Evolutionary conservation across 495 filamentous ascomycete genomes (phyloP), one percentile per base, ranked within the genome.

Genomic region (Opeltia flavorubescens): DNA sequence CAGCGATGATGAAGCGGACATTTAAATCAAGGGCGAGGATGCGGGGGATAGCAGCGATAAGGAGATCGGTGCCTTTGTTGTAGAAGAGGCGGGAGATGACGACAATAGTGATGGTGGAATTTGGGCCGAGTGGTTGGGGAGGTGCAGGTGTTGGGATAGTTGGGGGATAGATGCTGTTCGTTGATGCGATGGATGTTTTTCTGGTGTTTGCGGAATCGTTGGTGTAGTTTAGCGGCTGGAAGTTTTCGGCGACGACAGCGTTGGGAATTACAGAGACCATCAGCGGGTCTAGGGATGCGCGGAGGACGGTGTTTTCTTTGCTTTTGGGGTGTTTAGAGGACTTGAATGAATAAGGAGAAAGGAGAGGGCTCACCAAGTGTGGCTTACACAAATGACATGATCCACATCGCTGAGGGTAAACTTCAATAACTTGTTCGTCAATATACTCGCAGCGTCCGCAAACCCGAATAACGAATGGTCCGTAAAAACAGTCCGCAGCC

Each of bases 211-310:
- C 41, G 56, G n/a, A n/a, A n/a, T 39, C 47, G 59, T 55, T 56
- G 58, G 57, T 46, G 43, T 67, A 66, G 59, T 69, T 59, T 20
- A 81, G 62, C 0, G 91, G 91, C 25, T 78, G 75, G 60, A 96
- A 98, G 63, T 95, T 94, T 51, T 95, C 89, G 28, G 93, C 87
- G 12, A 98, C 91, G 2, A 98, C 84, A 4, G 91, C 91, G 58
- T 98, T 98, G 15, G 91, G 91, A 43, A 98, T 96, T 17, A 94
- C 91, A 0, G 88, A 95, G 27, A 96, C 91, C 82, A 94, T 95
- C 7, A 94, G 66, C 6, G 91, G 93, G 60, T 98, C 93, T 11
- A 98, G 74, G 0, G 89, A 93, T 33, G 91, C 91, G 54, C 91
- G 76, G 15, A 98, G 78, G 26, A 96, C 91, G 1, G 91, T 98